Conservation (phyloP, 306 rosid species). For the Canavalia gladiata region DNA sequence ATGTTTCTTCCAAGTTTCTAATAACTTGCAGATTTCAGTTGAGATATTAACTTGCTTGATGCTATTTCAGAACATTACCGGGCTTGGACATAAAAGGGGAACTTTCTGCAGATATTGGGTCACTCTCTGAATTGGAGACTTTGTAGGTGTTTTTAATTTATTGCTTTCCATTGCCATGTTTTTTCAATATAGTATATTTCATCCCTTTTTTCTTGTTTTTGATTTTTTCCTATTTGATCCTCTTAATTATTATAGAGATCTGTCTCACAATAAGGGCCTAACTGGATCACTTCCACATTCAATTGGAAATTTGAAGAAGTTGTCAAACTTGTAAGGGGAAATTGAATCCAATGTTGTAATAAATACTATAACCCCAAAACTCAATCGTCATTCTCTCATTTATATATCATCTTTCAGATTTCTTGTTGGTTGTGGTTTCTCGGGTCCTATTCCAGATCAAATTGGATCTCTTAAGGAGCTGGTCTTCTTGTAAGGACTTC, state of each 20-base stretch:
- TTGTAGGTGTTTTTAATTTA: background rate
- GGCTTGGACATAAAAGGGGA: background rate
- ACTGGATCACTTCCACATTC: conserved; percentile 9
- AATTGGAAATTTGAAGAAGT: conserved; percentile 1
- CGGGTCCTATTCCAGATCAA: conserved; percentile 10
- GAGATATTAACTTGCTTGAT: conserved; percentile 4
- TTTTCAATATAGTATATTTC: background rate
- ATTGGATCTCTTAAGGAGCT: conserved; percentile 4
- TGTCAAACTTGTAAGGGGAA: conserved; percentile 15
- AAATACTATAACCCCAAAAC: background rate
- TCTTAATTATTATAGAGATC: background rate
- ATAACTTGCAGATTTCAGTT: background rate
- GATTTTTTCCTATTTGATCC: background rate
- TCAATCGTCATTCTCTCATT: background rate
- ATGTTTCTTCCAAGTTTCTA: background rate
- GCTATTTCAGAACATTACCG: background rate
- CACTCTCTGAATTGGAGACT: background rate
- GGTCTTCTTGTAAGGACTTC: conserved; percentile 13
- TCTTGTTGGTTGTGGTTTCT: background rate
- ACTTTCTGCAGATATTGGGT: conserved; percentile 6
- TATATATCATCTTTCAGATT: background rate
- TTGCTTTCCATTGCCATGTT: background rate
- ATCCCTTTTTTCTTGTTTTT: background rate
- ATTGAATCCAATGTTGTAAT: background rate
- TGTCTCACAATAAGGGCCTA: conserved; percentile 20